These are phyloP conservation scores for Solanum habrochaites DNA, from an alignment of 257 asterid genomes.

Conservation along the genomic window DNA sequence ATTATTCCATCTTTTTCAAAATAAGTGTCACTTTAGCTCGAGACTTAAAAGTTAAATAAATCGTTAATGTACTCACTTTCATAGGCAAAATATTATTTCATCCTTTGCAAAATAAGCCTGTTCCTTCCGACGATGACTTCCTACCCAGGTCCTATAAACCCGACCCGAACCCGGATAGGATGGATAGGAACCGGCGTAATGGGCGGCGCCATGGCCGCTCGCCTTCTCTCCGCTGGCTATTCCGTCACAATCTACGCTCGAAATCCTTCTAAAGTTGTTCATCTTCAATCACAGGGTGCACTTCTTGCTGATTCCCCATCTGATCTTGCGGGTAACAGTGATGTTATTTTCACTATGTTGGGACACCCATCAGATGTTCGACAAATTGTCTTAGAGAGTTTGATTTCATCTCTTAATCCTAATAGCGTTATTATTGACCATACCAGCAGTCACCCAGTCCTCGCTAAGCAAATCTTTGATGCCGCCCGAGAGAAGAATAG, in stretches of 20 bases:
- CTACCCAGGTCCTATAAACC: conserved; percentile 36
- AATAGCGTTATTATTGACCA: conserved; percentile 53
- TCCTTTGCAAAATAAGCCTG: too few species aligned
- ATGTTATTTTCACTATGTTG: conserved; percentile 67
- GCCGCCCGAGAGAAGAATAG: conserved; percentile 37
- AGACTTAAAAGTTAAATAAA: too few species aligned
- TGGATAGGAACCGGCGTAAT: conserved; percentile 90
- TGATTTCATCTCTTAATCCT: conserved; percentile 40
- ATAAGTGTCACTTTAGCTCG: not conserved
- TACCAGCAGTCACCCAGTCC: conserved; percentile 66
- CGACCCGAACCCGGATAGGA: conserved; percentile 60
- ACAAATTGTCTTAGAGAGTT: conserved; percentile 32
- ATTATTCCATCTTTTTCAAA: accelerated
- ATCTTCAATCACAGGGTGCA: conserved; percentile 69
- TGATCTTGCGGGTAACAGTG: conserved; percentile 37
- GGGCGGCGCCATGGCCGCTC: conserved; percentile 84
- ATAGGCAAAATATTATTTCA: too few species aligned
- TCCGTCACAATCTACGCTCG: conserved; percentile 63
- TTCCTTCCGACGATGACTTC: conserved; percentile 11
- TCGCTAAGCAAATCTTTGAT: conserved; percentile 36
- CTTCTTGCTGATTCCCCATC: conserved; percentile 30
- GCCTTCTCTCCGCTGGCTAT: conserved; percentile 78
- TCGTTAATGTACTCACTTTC: not conserved
- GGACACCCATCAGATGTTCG: conserved; percentile 92
- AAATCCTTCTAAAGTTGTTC: conserved; percentile 40